Base-by-base conservation (phyloP, 2,329 filamentous ascomycete genomes). In the Cyphellophora europaea region DNA sequence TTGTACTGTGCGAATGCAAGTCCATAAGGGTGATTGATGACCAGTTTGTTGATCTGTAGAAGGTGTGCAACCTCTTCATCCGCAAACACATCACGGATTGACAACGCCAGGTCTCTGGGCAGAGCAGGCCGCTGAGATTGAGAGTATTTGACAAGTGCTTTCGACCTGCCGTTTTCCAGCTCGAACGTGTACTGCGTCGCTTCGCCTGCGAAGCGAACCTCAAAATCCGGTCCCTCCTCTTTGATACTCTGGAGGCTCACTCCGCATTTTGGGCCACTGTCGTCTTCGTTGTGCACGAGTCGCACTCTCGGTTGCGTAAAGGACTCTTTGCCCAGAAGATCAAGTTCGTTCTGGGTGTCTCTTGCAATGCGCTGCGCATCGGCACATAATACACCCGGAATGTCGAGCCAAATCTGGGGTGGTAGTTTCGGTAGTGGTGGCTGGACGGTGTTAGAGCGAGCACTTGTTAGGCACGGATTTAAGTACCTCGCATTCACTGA, bases 21-120 rank as follows among this genome's bases (percentile, higher is more conserved):
- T n/a, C n/a, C 8, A 25, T 25, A 25, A 8, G 21, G 8, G n/a
- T 25, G 21, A 25, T 25, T 25, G 21, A n/a, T 8, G 8, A 25
- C 21, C 8, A 25, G 21, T 8, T n/a, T 25, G n/a, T 51, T 49
- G 37, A 53, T 55, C 70, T 69, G 2, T 74, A 80, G 11, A 86
- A 66, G 13, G 87, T 71, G 52, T 84, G 82, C 79, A 44, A 96
- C 80, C 49, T 89, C 87, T 56, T 98, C 91, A 58, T 96, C 87
- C 4, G 75, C 72, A 52, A 94, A 96, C 1, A 88, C 72, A 1
- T 72, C 70, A 36, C 84, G 78, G 11, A 98, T 66, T 49, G 89
- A 78, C 30, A 74, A 72, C 3, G 88, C 85, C 30, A 96, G 75
- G 45, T 82, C 93, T 0, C 43, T 25, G 8, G 21, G 21, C 21